A percentile compares a stretch with the other conserved stretches of the same genome.
phyloP scores from a whole-genome alignment of 140 eudicot genomes.

The Stevia rebaudiana region DNA sequence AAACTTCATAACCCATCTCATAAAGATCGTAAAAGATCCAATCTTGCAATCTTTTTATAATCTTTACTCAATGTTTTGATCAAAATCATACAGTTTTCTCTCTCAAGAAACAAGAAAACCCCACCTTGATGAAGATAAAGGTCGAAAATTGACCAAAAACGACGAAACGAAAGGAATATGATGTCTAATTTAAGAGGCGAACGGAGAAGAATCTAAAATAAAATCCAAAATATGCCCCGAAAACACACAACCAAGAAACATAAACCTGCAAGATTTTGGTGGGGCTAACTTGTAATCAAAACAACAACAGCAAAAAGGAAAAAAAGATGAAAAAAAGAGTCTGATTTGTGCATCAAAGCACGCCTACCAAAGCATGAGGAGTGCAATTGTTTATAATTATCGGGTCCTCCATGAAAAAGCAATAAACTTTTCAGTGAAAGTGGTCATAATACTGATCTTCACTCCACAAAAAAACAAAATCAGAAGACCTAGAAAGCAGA shows the following conservation, averaged over 20 bases:
- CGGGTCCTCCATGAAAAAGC: conserved; percentile 51
- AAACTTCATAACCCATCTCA: conserved; percentile 11
- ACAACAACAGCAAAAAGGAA: no score
- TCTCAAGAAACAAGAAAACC: conserved; percentile 14
- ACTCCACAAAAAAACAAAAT: conserved; percentile 28
- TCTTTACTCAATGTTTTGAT: conserved; percentile 10
- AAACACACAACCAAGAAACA: no score
- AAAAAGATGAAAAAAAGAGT: neutral
- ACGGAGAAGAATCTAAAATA: no score
- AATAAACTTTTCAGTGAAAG: conserved; percentile 74
- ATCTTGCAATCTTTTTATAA: no score
- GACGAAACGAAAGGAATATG: conserved; percentile 1
- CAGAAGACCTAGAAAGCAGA: neutral
- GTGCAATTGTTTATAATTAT: conserved; percentile 54
- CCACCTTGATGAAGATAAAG: neutral
- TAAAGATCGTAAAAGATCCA: neutral
- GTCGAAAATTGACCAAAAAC: conserved; percentile 8
- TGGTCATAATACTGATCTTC: conserved; percentile 39
- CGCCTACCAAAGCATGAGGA: conserved; percentile 92
- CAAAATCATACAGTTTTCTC: no score
- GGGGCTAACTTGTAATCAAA: no score
- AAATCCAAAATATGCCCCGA: no score
- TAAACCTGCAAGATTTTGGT: no score
- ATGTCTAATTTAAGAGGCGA: neutral
- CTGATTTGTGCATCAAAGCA: conserved; percentile 68